Conservation (phyloP, 495 filamentous ascomycete genomes). For the Amorphotheca resinae region DNA sequence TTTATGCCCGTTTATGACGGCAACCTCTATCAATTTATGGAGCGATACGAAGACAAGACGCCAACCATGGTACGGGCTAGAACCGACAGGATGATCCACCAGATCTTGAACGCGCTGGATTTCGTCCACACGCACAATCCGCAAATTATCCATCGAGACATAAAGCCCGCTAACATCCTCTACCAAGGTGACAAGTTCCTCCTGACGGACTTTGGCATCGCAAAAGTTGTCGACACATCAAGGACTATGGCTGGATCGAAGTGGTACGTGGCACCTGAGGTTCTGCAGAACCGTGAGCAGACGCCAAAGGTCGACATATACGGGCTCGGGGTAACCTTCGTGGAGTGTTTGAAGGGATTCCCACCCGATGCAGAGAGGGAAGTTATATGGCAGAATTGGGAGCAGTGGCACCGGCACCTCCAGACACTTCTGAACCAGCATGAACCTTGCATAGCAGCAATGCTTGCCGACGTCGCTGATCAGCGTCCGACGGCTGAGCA, state of each 20-base stretch:
- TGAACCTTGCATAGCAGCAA: neutral
- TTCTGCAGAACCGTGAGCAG: neutral
- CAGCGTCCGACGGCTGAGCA: slow-evolving; percentile 16
- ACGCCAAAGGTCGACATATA: neutral
- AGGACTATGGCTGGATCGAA: slow-evolving; percentile 8
- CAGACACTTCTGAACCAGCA: neutral
- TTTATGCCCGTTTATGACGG: neutral
- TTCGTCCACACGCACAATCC: slow-evolving; percentile 10
- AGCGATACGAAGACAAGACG: neutral
- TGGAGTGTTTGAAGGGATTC: neutral
- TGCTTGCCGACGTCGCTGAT: slow-evolving; percentile 11
- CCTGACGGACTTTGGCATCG: slow-evolving; percentile 17
- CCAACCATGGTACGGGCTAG: neutral
- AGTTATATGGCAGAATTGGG: neutral
- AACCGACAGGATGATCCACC: slow-evolving; percentile 14
- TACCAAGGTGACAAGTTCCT: slow-evolving; percentile 11
- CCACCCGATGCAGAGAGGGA: neutral
- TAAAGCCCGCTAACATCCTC: neutral
- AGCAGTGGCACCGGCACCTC: neutral
- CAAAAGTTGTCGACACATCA: slow-evolving; percentile 14
- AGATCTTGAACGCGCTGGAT: slow-evolving; percentile 16
- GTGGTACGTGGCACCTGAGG: neutral
- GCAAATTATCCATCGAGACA: slow-evolving; percentile 17
- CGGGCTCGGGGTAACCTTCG: neutral
- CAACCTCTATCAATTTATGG: neutral